A percentile compares a stretch with the other conserved stretches of the same genome.
These are phyloP conservation scores for Coemansia sp. DNA, from an alignment of 371 early-diverging fungal species.

Conservation along the genomic window DNA sequence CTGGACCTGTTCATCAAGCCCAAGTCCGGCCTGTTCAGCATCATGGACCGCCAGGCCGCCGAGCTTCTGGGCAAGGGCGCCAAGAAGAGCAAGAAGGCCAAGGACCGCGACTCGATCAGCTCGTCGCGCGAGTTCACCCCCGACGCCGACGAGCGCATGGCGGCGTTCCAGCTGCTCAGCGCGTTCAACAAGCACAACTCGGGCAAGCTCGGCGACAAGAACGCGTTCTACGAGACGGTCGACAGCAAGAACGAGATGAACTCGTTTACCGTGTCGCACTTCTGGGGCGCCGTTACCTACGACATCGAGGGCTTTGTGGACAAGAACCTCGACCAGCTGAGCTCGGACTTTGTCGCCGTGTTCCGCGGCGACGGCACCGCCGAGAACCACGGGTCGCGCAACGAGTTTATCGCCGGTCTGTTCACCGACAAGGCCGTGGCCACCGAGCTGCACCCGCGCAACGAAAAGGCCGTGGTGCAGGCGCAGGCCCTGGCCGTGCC, in stretches of 20 bases:
- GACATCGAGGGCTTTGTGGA: constrained; percentile 66
- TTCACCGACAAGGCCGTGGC: constrained; percentile 83
- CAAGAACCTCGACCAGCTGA: constrained; percentile 70
- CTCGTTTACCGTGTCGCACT: constrained; percentile 77
- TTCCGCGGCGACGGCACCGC: constrained; percentile 58
- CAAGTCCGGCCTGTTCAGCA: constrained; percentile 60
- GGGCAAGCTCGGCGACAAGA: constrained; percentile 32
- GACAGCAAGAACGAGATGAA: constrained; percentile 54
- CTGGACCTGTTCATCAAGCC: constrained; percentile 58
- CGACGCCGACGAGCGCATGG: constrained; percentile 35
- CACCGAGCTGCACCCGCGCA: constrained; percentile 71
- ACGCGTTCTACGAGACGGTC: constrained; percentile 43
- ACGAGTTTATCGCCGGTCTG: constrained; percentile 76
- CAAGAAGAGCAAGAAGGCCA: constrained; percentile 21
- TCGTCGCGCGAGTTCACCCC: constrained; percentile 34
- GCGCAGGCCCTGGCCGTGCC: constrained; percentile 71
- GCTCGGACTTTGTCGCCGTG: constrained; percentile 78
- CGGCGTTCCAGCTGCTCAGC: constrained; percentile 42
- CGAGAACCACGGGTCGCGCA: constrained; percentile 55
- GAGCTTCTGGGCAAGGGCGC: constrained; percentile 39
- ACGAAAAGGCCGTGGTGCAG: constrained; percentile 68
- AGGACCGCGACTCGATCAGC: constrained; percentile 24
- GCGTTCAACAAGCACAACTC: constrained; percentile 43
- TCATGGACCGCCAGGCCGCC: constrained; percentile 61
- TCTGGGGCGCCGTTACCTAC: constrained; percentile 72